Percentiles rank a stretch among this genome's conserved stretches.
These are phyloP conservation scores for Blastobotrys terrestris DNA, from an alignment of 805 yeast genomes.

Conservation along the genomic window DNA sequence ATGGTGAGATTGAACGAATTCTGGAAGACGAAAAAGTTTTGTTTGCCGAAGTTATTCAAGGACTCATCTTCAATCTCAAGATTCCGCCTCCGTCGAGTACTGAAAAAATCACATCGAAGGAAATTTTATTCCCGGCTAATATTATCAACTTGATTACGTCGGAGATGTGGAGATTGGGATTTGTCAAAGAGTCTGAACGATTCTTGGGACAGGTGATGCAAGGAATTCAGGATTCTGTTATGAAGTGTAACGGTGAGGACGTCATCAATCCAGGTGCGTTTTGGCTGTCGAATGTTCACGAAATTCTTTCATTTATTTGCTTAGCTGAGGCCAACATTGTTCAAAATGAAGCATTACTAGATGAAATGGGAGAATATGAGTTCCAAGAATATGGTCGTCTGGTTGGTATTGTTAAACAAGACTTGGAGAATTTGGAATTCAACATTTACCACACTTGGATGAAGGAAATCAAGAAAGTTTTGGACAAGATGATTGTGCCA, in stretches of 20 bases:
- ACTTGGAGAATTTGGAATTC: slow-evolving; percentile 85
- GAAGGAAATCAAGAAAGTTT: slow-evolving; percentile 85
- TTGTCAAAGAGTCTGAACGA: slow-evolving; percentile 85
- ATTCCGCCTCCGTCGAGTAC: slow-evolving; percentile 84
- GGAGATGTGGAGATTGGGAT: slow-evolving; percentile 98
- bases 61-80: slow-evolving; percentile 74
- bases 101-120: slow-evolving; percentile 75
- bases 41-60: slow-evolving; percentile 80
- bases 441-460: slow-evolving; percentile 96
- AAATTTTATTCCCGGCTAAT: slow-evolving; percentile 93
- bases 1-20: slow-evolving; percentile 29
- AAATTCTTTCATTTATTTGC: slow-evolving; percentile 86
- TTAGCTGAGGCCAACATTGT: slow-evolving; percentile 90
- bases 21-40: slow-evolving; percentile 36
- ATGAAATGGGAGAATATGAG: slow-evolving; percentile 85
- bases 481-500: slow-evolving; percentile 88
- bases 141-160: slow-evolving; percentile 84
- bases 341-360: slow-evolving; percentile 70
- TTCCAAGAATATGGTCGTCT: slow-evolving; percentile 82
- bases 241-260: slow-evolving; percentile 75
- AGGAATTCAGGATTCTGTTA: slow-evolving; percentile 78
- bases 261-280: slow-evolving; percentile 89
- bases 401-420: slow-evolving; percentile 88
- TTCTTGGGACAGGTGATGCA: slow-evolving; percentile 84
- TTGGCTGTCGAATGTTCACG: slow-evolving; percentile 96